Conservation (phyloP, 106 monocot genomes). For the Phalaenopsis equestris region DNA sequence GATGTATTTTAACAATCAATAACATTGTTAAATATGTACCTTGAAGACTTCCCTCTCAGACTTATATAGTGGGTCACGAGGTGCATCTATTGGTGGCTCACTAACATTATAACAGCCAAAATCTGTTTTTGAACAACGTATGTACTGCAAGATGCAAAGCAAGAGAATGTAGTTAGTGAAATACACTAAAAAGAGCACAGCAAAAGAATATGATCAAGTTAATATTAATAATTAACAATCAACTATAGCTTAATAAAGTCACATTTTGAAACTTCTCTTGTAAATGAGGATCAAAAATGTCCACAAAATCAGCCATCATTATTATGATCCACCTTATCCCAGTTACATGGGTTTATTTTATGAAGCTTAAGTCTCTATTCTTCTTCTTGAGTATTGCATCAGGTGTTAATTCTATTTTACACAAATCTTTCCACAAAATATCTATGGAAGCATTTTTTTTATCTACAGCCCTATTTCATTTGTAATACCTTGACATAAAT, state of each 20-base stretch:
- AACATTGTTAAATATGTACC: slow-evolving; percentile 29
- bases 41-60: slow-evolving; percentile 66
- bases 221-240: background rate
- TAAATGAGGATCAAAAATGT: background rate
- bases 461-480: too few relatives aligned
- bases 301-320: background rate
- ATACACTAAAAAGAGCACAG: background rate
- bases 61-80: slow-evolving; percentile 81
- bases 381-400: too few relatives aligned
- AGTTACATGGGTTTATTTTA: too few relatives aligned
- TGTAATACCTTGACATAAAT: too few relatives aligned
- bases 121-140: slow-evolving; percentile 74
- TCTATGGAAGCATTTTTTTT: too few relatives aligned
- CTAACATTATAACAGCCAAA: slow-evolving; percentile 77
- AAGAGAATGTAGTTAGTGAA: background rate
- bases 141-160: slow-evolving; percentile 36
- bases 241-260: background rate
- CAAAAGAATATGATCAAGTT: background rate
- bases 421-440: too few relatives aligned
- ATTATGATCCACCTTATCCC: too few relatives aligned
- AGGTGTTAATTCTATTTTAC: too few relatives aligned
- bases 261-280: background rate
- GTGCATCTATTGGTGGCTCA: slow-evolving; percentile 85
- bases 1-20: background rate
- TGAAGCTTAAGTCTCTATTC: too few relatives aligned